These are phyloP conservation scores for Fusarium sororula DNA, from an alignment of 2,329 filamentous ascomycete species.

Conservation along the genomic window DNA sequence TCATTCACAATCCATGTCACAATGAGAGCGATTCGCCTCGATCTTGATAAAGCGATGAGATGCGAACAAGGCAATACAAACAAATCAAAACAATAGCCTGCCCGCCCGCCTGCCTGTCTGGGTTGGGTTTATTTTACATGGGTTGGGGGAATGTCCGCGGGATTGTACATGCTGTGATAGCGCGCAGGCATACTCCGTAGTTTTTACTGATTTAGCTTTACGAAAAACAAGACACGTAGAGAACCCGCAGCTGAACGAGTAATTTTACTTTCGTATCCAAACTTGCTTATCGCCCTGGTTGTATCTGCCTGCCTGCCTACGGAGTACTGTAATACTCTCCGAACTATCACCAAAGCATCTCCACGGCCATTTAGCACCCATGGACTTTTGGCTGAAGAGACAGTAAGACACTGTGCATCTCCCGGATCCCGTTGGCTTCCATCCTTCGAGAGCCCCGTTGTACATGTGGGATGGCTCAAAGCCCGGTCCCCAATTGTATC, in stretches of 20 bases:
- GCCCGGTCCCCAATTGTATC: conserved; percentile 18
- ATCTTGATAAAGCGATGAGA: conserved; percentile 19
- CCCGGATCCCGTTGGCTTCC: conserved; percentile 32
- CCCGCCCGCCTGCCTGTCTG: neutral
- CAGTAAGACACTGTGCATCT: conserved; percentile 38
- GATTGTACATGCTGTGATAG: neutral
- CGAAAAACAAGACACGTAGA: conserved; percentile 3
- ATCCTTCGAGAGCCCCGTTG: conserved; percentile 14
- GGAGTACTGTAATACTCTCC: neutral
- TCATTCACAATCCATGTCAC: conserved; percentile 20
- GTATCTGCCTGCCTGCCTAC: neutral
- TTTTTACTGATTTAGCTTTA: conserved; percentile 1
- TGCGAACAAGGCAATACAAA: neutral
- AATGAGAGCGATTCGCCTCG: conserved; percentile 10
- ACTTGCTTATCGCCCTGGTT: conserved; percentile 10
- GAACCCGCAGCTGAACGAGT: neutral
- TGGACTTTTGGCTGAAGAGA: neutral
- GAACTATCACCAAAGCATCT: conserved; percentile 9
- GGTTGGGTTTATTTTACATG: conserved; percentile 1
- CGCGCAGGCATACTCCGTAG: neutral
- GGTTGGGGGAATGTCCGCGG: conserved; percentile 27
- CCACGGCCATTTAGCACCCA: conserved; percentile 9
- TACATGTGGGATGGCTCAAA: conserved; percentile 19
- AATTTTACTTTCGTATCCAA: conserved; percentile 24
- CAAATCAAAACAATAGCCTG: conserved; percentile 20